Conservation (phyloP, 805 yeast species). For the Yarrowia yakushimensis region DNA sequence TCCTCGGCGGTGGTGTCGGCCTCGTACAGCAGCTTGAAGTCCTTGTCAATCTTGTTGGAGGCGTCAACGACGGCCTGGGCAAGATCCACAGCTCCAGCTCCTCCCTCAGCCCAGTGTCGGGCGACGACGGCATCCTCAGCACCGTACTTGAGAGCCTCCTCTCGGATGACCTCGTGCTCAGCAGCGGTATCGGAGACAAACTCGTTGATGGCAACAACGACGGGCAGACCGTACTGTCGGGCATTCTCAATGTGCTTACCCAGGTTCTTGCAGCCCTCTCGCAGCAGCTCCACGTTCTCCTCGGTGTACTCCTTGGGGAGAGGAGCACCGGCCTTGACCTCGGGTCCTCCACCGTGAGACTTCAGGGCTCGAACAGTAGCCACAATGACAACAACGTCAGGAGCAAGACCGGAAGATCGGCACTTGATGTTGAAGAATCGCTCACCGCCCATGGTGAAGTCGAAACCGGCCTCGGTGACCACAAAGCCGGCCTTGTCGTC, state of each 20-base stretch:
- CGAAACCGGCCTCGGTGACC: constrained; percentile 97
- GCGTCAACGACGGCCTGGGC: constrained; percentile 82
- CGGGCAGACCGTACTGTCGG: constrained; percentile 81
- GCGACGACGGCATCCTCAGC: constrained; percentile 88
- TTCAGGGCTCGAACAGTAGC: constrained; percentile 96
- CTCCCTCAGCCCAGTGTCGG: constrained; percentile 96
- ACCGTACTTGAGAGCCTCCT: constrained; percentile 81
- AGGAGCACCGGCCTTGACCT: constrained; percentile 88
- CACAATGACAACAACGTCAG: constrained; percentile 88
- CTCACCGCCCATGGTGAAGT: constrained; percentile 99
- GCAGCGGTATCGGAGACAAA: constrained; percentile 76
- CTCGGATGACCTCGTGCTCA: constrained; percentile 74
- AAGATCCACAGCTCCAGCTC: constrained; percentile 77
- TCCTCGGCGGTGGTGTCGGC: constrained; percentile 66
- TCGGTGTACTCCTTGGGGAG: constrained; percentile 77
- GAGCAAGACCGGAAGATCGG: constrained; percentile 84
- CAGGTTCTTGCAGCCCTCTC: constrained; percentile 79
- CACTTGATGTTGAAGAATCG: constrained; percentile 94
- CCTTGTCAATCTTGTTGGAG: constrained; percentile 48
- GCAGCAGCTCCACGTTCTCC: constrained; percentile 77
- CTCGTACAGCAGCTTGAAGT: constrained; percentile 65
- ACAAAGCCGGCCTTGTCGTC: constrained; percentile 63
- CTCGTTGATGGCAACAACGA: constrained; percentile 89
- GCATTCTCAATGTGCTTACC: constrained; percentile 89
- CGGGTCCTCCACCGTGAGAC: constrained; percentile 96